Base-by-base conservation (phyloP, 176 grass and related monocot genomes). In the Musa troglodytarum region DNA sequence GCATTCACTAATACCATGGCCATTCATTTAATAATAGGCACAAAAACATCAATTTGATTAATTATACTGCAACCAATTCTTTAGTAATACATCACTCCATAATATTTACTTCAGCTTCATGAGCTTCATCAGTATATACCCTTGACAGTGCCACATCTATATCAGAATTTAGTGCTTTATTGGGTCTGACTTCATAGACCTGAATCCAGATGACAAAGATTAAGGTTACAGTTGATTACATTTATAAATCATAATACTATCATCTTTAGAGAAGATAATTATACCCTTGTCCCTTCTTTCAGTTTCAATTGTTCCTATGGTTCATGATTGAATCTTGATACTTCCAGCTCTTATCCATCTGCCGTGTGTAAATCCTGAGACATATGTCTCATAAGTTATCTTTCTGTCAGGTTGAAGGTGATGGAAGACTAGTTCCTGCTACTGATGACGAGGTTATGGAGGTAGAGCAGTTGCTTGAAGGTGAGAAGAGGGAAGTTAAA, bases 391-490 rank as follows among this genome's bases (percentile, higher is more conserved):
- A 57, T 68, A 52, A 53, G 11, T 71, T 72, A 77, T 72, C 26
- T 73, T 68, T 71, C 89, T 58, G 72, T 71, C 81, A 99, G 96
- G 91, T 99, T 88, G 88, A 95, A 92, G 85, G 88, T 73, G 96
- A 99, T 79, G 96, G 96, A 85, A 99, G 88, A 12, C 78, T 99
- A 82, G 83, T 95, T 84, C 91, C 96, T 80, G 91, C 96, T 79
- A 95, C 87, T 29, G 96, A 99, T 74, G 91, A 99, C 14, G 96
- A 95, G 51, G 88, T 99, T 76, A 86, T 95, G 81, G 85, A 95
- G 68, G 91, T 92, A 66, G 90, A 88, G 76, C 80, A 87, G 67
- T 82, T 94, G 24, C 55, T 94, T 79, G 81, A 91, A 10, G 86
- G 87, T 79, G 94, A 88, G 51, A 94, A 98, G 73, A 83, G 70